Evolutionary conservation across 257 asterid species (phyloP).

Genomic region (Nicotiana benthamiana): DNA sequence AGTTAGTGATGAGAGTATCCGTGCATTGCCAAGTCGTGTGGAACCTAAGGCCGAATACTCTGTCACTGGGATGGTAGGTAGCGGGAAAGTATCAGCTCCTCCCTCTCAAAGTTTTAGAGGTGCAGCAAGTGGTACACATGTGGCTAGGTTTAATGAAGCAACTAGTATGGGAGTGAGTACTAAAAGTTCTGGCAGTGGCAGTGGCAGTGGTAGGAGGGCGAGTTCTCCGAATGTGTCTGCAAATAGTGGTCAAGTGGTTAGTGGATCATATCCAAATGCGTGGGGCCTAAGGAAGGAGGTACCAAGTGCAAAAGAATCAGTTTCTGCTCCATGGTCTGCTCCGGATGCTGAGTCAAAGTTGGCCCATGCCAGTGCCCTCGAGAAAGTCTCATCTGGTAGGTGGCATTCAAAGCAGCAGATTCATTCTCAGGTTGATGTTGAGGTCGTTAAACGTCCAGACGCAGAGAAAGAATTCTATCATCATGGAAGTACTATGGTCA

Average conservation of each 20-base stretch:
- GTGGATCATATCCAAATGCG: conserved; percentile 63
- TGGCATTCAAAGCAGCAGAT: conserved; percentile 69
- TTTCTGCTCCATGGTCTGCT: conserved; percentile 58
- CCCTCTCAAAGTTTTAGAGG: conserved; percentile 41
- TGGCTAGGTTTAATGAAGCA: conserved; percentile 46
- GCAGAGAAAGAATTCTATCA: conserved; percentile 25
- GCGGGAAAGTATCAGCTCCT: conserved; percentile 37
- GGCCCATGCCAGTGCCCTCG: conserved; percentile 93
- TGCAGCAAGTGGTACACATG: conserved; percentile 33
- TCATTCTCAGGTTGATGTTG: conserved; percentile 39
- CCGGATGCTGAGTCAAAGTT: conserved; percentile 64
- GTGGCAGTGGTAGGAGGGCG: conserved; percentile 29
- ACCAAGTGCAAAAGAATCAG: conserved; percentile 40
- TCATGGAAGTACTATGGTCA: conserved; percentile 18
- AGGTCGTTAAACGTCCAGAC: conserved; percentile 31
- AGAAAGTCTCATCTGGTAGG: conserved; percentile 87
- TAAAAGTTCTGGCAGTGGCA: conserved; percentile 31
- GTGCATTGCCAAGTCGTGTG: conserved; percentile 31
- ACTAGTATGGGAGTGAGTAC: conserved; percentile 32
- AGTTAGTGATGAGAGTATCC: conserved; percentile 54
- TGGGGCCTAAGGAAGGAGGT: conserved; percentile 80
- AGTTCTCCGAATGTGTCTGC: conserved; percentile 41
- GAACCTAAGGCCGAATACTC: conserved; percentile 42
- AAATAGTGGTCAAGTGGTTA: conserved; percentile 32
- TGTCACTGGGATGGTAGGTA: conserved; percentile 38